Evolutionary conservation across 495 filamentous ascomycete genomes (phyloP), one percentile per base, ranked within the genome.

Genomic region (Acidomyces sp.): DNA sequence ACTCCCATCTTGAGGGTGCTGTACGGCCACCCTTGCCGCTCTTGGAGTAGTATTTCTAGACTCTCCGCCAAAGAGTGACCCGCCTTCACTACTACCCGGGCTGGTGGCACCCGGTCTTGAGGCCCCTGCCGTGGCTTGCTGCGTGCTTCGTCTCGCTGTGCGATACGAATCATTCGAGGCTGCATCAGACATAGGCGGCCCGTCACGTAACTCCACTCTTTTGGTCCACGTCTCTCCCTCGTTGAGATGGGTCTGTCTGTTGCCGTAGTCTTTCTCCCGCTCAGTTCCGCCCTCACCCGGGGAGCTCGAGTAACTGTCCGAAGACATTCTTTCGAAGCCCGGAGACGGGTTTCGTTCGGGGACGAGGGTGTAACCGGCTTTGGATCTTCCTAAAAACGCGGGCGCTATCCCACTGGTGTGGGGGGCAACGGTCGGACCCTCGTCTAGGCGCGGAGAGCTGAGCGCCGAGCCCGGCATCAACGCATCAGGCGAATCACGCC

Each of bases 401-500:
- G 42, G 31, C 2, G 37, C 36, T 12, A 45, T 33, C n/a, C 36
- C 42, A 32, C n/a, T 39, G 4, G 22, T 26, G 28, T 50, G 47
- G 1, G 22, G n/a, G 2, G 47, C 41, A 25, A 23, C 16, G 16
- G 42, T 26, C 16, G 47, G 47, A 16, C 16, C 36, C n/a, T 50
- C 47, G 11, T 50, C 47, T 1, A 31, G 13, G 6, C 41, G 23
- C 7, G 47, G 47, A 10, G 47, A 50, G 36, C 42, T 43, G 6
- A 40, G 36, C 11, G 41, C 35, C 4, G 47, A 35, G 30, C 31
- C 25, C 3, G 35, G 6, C 31, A 59, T 52, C 20, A 59, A 35
- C 26, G 50, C 41, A 1, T 62, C 59, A 4, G 37, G 48, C 10
- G 57, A 58, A 21, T 47, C 44, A 3, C 52, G 46, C 22, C 46